Base-by-base conservation (phyloP, 2,329 filamentous ascomycete species). In the Metarhizium anisopliae region DNA sequence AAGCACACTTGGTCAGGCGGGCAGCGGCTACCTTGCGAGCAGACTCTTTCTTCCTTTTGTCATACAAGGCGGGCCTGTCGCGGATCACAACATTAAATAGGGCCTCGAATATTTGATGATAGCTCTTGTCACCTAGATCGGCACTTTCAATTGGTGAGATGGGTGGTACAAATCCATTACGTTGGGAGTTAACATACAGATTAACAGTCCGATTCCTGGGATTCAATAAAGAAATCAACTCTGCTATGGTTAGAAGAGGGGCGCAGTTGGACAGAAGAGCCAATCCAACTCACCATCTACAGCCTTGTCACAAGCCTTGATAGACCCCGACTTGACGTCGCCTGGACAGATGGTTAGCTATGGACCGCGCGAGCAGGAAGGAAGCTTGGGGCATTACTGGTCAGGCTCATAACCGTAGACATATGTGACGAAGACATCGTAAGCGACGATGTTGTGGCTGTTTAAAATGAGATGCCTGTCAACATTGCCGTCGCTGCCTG, bases 21-120 rank as follows among this genome's bases (percentile, higher is more conserved):
- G 76, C 70, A 11, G 74, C 74, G 38, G 80, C 72, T 53, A 72
- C 72, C 55, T 74, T 78, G 58, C 75, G 78, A 30, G 77, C 72
- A 1, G 61, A 45, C 49, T 69, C 66, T 13, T 72, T 77, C 54
- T 77, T 79, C 59, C 76, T 79, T 13, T 77, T 77, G 55, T 79
- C 80, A 55, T 81, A 78, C 60, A 82, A 87, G 18, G 71, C 67
- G 10, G 83, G 76, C 66, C 89, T 90, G 62, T 96, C 91, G 14
- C 78, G 70, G 18, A 85, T 68, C 1, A 80, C 80, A 65, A 79
- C 86, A 54, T 81, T 79, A 66, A 96, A 96, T 2, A 97, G 74
- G 1, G 83, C 81, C 64, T 96, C 90, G 63, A 90, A 89, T 47
- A 96, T 84, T 57, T 82, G 81, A 65, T 94, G 87, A 62, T 89